A percentile compares a stretch with the other conserved stretches of the same genome.
Conservation (phyloP, 352 stramenopile species). For the Phytophthora brassicae region DNA sequence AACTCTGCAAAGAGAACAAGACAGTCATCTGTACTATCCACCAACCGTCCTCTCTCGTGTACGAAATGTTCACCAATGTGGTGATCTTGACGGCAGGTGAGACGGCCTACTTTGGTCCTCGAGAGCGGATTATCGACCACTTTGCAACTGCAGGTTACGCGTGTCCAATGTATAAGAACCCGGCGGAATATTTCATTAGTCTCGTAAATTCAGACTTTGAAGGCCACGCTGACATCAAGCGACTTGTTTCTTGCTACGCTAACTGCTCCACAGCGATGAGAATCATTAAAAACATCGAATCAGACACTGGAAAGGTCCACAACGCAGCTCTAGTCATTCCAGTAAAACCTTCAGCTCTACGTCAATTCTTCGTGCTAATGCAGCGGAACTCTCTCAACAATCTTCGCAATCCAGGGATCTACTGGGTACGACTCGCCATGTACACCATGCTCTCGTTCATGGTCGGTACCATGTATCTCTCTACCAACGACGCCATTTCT, state of each 20-base stretch:
- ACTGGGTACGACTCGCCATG: conserved; percentile 73
- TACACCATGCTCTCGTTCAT: conserved; percentile 68
- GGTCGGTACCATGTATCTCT: conserved; percentile 73
- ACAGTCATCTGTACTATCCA: conserved; percentile 90
- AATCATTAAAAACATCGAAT: conserved; percentile 15
- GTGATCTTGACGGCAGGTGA: conserved; percentile 68
- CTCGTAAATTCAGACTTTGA: conserved; percentile 63
- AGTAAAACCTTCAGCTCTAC: conserved; percentile 35
- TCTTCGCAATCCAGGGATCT: conserved; percentile 62
- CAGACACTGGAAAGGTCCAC: neutral
- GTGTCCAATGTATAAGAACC: conserved; percentile 66
- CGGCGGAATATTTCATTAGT: conserved; percentile 59
- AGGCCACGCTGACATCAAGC: conserved; percentile 21
- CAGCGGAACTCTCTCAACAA: conserved; percentile 61
- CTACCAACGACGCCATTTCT: conserved; percentile 27
- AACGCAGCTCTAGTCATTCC: conserved; percentile 22
- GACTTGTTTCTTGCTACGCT: conserved; percentile 1
- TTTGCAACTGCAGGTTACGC: conserved; percentile 46
- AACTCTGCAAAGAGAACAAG: conserved; percentile 50
- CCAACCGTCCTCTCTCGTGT: conserved; percentile 64
- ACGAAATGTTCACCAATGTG: conserved; percentile 69
- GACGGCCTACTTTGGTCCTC: conserved; percentile 88
- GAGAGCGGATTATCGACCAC: conserved; percentile 52
- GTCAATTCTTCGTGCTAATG: conserved; percentile 54
- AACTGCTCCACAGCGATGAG: conserved; percentile 4